Evolutionary conservation across 352 stramenopile genomes (phyloP), one percentile per base, ranked within the genome.

Genomic region (Pythium aristosporum): DNA sequence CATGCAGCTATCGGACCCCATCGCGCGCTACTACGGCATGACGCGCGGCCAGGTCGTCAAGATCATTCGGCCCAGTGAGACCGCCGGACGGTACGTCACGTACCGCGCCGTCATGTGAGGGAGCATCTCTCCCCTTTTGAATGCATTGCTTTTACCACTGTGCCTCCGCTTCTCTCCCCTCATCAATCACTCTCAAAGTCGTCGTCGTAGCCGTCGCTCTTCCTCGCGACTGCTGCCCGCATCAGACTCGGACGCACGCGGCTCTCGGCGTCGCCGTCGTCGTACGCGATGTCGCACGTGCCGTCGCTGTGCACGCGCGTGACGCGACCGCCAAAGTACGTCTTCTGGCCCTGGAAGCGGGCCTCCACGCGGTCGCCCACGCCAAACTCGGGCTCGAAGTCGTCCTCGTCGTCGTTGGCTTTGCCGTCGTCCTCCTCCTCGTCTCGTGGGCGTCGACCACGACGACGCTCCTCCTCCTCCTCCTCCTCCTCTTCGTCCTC

Each of bases 31-130:
- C 85, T 95, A 94, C 61, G 86, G 86, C 50, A 97, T 99, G 89
- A 94, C 95, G 57, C 87, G 95, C 60, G 97, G 97, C 30, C 86
- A 99, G 68, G 98, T 99, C 43, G 98, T 99, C 39, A 99, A 99
- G 80, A 99, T 99, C 81, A 99, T 99, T 76, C 89, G 98, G 67
- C 96, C 97, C 16, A 98, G 87, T 71, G 98, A 99, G 78, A 99
- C 98, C 41, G 98, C 98, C 46, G 98, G 98, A 16, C 91, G 98
- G 23, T 99, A 99, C 80, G 97, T 99, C 32, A 99, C 98, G 5
- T 99, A 99, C 84, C 88, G 98, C 54, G 96, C 99, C 68, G 98
- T 98, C 75, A 98, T 99, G 81, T 99, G 98, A 84, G 58, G 34
- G 15, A 16, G 28, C n/a, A 37, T 8, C 15, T 7, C 44, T n/a